Evolutionary conservation across 78 protist species (phyloP).

Genomic region (Parvularia atlantis): DNA sequence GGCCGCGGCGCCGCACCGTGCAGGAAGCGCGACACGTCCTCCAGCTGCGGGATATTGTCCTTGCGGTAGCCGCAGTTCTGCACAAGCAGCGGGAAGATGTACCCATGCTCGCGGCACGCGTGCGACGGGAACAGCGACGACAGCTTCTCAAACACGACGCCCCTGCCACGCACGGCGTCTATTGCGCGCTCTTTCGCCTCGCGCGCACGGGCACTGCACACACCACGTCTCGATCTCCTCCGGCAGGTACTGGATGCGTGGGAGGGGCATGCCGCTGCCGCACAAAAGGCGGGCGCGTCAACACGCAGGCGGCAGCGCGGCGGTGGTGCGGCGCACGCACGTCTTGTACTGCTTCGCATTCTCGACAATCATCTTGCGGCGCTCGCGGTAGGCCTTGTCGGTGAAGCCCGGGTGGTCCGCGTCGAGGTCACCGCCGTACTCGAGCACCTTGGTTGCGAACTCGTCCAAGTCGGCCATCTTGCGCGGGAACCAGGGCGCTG

Average conservation of each 20-base stretch:
- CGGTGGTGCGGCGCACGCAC: constrained; percentile 11
- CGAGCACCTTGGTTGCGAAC: constrained; percentile 33
- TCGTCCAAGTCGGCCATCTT: constrained; percentile 19
- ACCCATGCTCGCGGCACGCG: constrained; percentile 68
- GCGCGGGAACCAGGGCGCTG: constrained; percentile 31
- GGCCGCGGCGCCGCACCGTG: not conserved
- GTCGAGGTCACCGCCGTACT: constrained; percentile 49
- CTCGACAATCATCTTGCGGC: constrained; percentile 56
- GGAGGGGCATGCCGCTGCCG: constrained; percentile 49
- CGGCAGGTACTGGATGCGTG: constrained; percentile 53
- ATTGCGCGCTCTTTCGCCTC: no score
- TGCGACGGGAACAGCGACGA: constrained; percentile 62
- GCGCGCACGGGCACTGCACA: constrained; percentile 13
- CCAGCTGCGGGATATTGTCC: constrained; percentile 65
- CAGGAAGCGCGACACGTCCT: constrained; percentile 49
- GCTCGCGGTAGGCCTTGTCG: constrained; percentile 66
- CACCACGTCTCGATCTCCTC: constrained; percentile 74
- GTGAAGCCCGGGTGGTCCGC: constrained; percentile 83
- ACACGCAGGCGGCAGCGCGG: not conserved
- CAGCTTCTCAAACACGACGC: constrained; percentile 24
- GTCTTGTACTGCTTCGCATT: constrained; percentile 44
- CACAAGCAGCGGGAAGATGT: constrained; percentile 55
- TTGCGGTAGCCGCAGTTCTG: constrained; percentile 67
- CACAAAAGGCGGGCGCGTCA: no score
- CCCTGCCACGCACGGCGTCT: not conserved